A percentile compares a stretch with the other conserved stretches of the same genome.
phyloP scores from a whole-genome alignment of 2,329 filamentous ascomycete genomes.

The Monosporascus sp. region DNA sequence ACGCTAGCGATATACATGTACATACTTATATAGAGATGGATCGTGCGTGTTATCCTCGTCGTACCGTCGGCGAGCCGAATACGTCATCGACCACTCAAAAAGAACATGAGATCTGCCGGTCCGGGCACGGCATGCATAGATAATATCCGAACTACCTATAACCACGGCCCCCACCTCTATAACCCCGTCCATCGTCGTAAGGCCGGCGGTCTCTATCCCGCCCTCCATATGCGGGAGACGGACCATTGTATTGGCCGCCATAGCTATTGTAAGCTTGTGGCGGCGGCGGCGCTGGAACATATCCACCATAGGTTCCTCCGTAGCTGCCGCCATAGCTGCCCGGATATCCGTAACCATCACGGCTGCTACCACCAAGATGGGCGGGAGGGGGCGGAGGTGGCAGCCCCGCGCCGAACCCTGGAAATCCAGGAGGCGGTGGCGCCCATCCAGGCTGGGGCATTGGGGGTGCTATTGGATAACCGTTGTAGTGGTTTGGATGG shows the following conservation, averaged over 20 bases:
- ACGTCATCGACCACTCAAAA: background rate
- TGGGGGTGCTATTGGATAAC: constrained; percentile 23
- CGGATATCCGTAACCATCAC: constrained; percentile 1
- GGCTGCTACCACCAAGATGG: constrained; percentile 12
- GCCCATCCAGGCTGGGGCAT: constrained; percentile 27
- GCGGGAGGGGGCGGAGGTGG: constrained; percentile 35
- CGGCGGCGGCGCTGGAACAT: constrained; percentile 15
- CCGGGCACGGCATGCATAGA: background rate
- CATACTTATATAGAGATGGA: background rate
- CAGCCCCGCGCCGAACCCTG: constrained; percentile 30
- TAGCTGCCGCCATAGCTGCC: constrained; percentile 3
- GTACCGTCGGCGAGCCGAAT: background rate
- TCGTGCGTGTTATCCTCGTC: background rate
- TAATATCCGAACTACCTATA: constrained; percentile 3
- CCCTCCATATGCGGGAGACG: constrained; percentile 14
- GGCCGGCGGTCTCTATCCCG: constrained; percentile 14
- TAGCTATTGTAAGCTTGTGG: constrained; percentile 17
- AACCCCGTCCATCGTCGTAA: constrained; percentile 19
- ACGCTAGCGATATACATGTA: too few species aligned
- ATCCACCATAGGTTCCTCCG: constrained; percentile 18
- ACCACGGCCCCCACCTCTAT: constrained; percentile 15
- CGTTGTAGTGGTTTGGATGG: constrained; percentile 40
- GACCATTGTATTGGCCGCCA: constrained; percentile 20
- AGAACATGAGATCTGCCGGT: background rate
- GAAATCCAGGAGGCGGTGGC: constrained; percentile 34